Percentiles rank a stretch among this genome's conserved stretches.
Conservation (phyloP, 1,139 yeast species). For the Magnusiomyces tetraspermus region DNA sequence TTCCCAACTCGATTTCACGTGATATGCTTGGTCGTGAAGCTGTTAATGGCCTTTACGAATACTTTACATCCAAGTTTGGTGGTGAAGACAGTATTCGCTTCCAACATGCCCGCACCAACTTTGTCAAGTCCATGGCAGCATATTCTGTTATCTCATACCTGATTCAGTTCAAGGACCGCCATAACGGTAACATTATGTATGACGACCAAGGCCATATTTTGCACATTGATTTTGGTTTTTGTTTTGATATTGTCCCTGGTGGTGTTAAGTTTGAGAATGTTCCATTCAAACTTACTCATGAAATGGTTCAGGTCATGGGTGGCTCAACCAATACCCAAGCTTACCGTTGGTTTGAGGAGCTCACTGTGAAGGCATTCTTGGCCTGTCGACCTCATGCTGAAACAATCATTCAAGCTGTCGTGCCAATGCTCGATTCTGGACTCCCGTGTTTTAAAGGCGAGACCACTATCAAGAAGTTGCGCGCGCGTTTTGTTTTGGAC, state of each 20-base stretch:
- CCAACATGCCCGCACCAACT: conserved; percentile 85
- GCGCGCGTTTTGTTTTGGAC: conserved; percentile 69
- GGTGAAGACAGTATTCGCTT: conserved; percentile 84
- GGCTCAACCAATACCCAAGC: conserved; percentile 81
- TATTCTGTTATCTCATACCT: conserved; percentile 88
- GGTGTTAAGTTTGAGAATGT: conserved; percentile 97
- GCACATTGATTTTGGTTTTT: conserved; percentile 97
- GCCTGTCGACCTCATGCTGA: conserved; percentile 88
- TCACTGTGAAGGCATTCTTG: conserved; percentile 85
- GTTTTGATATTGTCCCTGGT: conserved; percentile 98
- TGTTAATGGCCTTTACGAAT: conserved; percentile 91
- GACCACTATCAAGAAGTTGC: conserved; percentile 67
- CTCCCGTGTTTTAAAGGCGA: conserved; percentile 89
- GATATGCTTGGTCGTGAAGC: conserved; percentile 99
- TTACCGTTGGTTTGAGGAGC: conserved; percentile 87
- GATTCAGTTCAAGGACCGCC: conserved; percentile 93
- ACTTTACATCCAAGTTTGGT: conserved; percentile 86
- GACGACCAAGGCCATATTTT: conserved; percentile 90
- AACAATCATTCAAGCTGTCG: conserved; percentile 71
- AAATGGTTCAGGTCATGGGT: conserved; percentile 94
- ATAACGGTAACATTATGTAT: conserved; percentile 98
- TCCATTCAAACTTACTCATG: conserved; percentile 92
- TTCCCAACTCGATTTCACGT: conserved; percentile 89
- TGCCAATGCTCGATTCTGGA: conserved; percentile 92
- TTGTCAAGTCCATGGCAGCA: conserved; percentile 90